A percentile compares a stretch with the other conserved stretches of the same genome.
Evolutionary conservation across 768 basidiomycete species (phyloP).

Genomic region (Boletus speciosus): DNA sequence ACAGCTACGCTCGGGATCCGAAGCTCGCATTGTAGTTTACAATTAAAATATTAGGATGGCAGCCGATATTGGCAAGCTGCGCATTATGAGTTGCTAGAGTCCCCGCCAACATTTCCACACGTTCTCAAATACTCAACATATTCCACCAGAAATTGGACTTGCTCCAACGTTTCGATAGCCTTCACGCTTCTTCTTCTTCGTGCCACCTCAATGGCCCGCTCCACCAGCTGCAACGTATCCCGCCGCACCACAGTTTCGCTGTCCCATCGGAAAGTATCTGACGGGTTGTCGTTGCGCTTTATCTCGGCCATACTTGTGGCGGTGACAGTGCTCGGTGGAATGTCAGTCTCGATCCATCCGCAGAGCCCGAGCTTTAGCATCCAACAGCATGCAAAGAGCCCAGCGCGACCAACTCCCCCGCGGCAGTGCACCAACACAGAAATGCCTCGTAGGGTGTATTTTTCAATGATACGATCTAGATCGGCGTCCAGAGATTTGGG

Average conservation of each 20-base stretch:
- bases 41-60: not conserved
- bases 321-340: not conserved
- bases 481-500: constrained; percentile 60
- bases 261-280: constrained; percentile 15
- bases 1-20: not conserved
- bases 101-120: not conserved
- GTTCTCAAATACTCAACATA: constrained; percentile 61
- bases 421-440: constrained; percentile 86
- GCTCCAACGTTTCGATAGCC: constrained; percentile 92
- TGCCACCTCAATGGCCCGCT: constrained; percentile 69
- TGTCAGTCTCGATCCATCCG: constrained; percentile 50
- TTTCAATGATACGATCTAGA: constrained; percentile 59
- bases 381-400: constrained; percentile 91
- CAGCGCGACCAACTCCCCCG: constrained; percentile 92
- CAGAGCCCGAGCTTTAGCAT: constrained; percentile 88
- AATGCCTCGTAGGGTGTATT: constrained; percentile 70
- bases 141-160: constrained; percentile 79
- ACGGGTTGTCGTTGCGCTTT: not conserved
- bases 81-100: not conserved
- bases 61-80: not conserved
- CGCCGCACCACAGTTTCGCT: constrained; percentile 29
- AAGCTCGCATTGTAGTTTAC: constrained; percentile 1
- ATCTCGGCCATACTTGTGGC: constrained; percentile 10
- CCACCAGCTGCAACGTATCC: constrained; percentile 63
- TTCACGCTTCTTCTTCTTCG: constrained; percentile 78